Evolutionary conservation across 2,329 filamentous ascomycete species (phyloP).

Genomic region (Xylariomycetidae sp.): DNA sequence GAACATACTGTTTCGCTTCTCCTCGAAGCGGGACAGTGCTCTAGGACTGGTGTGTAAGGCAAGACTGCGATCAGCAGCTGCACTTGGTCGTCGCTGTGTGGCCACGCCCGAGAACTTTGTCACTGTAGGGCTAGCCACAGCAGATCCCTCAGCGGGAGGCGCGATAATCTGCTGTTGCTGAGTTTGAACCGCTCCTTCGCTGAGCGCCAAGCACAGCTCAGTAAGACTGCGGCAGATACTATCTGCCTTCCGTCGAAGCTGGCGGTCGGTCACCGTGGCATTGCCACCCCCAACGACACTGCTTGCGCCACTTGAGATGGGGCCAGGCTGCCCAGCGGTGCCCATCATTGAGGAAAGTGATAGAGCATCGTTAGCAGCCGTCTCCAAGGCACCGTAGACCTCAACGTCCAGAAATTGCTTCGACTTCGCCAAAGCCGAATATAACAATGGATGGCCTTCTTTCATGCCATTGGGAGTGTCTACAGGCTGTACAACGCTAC

Average conservation of each 20-base stretch:
- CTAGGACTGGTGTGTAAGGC: slow-evolving; percentile 40
- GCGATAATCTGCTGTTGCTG: slow-evolving; percentile 28
- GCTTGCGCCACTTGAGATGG: slow-evolving; percentile 63
- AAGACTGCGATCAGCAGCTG: slow-evolving; percentile 34
- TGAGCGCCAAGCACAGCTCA: slow-evolving; percentile 82
- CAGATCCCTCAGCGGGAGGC: slow-evolving; percentile 21
- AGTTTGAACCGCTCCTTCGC: slow-evolving; percentile 48
- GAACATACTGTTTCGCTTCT: slow-evolving; percentile 46
- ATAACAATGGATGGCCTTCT: slow-evolving; percentile 71
- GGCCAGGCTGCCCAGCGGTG: slow-evolving; percentile 61
- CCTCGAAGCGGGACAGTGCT: slow-evolving; percentile 47
- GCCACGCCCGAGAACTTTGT: slow-evolving; percentile 34
- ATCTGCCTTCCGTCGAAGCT: slow-evolving; percentile 85
- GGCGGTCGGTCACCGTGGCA: slow-evolving; percentile 65
- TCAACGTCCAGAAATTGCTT: slow-evolving; percentile 65
- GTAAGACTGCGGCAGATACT: slow-evolving; percentile 89
- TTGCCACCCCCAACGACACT: slow-evolving; percentile 46
- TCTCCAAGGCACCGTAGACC: slow-evolving; percentile 75
- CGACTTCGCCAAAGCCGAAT: slow-evolving; percentile 75
- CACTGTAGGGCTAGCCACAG: slow-evolving; percentile 40
- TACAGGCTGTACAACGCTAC: slow-evolving; percentile 39
- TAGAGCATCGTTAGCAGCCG: slow-evolving; percentile 76
- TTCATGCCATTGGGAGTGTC: slow-evolving; percentile 41
- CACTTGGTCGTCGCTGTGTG: slow-evolving; percentile 33
- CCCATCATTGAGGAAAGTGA: slow-evolving; percentile 75